phyloP scores from a whole-genome alignment of 805 yeast species.

The Blastobotrys chiropterorum region DNA sequence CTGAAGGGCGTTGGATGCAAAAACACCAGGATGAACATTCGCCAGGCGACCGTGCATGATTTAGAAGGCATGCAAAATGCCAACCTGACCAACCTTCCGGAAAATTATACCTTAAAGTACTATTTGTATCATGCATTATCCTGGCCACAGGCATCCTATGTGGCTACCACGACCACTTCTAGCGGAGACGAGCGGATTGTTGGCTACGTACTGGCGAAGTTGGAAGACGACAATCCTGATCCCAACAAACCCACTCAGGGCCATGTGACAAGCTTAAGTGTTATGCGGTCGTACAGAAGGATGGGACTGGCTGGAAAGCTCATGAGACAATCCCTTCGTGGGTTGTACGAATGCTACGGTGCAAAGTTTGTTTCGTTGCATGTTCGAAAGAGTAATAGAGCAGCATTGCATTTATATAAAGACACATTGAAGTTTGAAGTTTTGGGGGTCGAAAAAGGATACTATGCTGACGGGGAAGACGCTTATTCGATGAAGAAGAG shows the following conservation, averaged over 20 bases:
- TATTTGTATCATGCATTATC: conserved; percentile 89
- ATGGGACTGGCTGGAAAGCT: conserved; percentile 90
- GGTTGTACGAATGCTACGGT: conserved; percentile 72
- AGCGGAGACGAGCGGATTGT: conserved; percentile 76
- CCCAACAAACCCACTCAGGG: conserved; percentile 49
- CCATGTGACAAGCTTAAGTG: conserved; percentile 89
- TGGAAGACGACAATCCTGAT: conserved; percentile 70
- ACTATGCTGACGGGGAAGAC: conserved; percentile 96
- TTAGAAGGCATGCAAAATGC: conserved; percentile 95
- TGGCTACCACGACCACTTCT: conserved; percentile 66
- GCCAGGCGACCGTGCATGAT: conserved; percentile 82
- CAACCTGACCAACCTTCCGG: conserved; percentile 74
- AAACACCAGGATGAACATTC: conserved; percentile 52
- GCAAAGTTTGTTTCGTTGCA: conserved; percentile 85
- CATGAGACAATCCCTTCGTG: conserved; percentile 68
- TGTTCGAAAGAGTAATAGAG: conserved; percentile 87
- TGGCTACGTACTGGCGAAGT: conserved; percentile 93
- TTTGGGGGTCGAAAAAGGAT: conserved; percentile 72
- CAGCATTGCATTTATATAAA: conserved; percentile 86
- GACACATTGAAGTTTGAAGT: conserved; percentile 83
- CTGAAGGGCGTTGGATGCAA: no score
- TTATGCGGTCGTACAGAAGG: conserved; percentile 91
- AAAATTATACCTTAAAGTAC: conserved; percentile 86
- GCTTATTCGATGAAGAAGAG: conserved; percentile 90
- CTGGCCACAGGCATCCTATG: conserved; percentile 98